These are phyloP conservation scores for Emmonsia crescens DNA, from an alignment of 2,329 filamentous ascomycete species.

Conservation along the genomic window DNA sequence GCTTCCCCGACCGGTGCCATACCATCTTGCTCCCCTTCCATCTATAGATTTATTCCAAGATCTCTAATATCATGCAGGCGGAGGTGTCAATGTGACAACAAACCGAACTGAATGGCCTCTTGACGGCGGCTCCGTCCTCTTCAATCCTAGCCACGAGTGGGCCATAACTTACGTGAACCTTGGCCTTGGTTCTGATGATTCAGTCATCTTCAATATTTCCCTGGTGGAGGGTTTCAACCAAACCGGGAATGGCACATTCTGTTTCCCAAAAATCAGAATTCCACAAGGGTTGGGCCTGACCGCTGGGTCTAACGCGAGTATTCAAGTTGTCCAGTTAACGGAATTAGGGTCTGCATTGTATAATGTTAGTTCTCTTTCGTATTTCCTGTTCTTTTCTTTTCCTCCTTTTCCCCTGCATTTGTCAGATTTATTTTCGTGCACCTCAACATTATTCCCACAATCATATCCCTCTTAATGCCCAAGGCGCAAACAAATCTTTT, in stretches of 20 bases:
- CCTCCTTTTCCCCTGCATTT: background rate
- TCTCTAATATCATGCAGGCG: constrained; percentile 19
- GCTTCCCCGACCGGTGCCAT: background rate
- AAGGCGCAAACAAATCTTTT: background rate
- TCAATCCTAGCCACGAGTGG: constrained; percentile 33
- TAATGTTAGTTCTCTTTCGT: constrained; percentile 31
- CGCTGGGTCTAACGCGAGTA: constrained; percentile 31
- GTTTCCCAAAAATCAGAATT: constrained; percentile 29
- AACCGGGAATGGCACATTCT: constrained; percentile 38
- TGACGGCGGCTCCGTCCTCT: constrained; percentile 32
- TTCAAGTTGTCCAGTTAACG: constrained; percentile 38
- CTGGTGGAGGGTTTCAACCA: constrained; percentile 38
- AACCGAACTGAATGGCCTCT: constrained; percentile 40
- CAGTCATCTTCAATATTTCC: constrained; percentile 36
- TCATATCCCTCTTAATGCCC: background rate
- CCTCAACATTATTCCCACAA: background rate
- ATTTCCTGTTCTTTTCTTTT: background rate
- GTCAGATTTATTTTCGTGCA: background rate
- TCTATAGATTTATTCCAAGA: background rate
- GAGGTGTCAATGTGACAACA: constrained; percentile 29
- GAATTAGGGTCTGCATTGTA: constrained; percentile 34
- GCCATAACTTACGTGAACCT: constrained; percentile 40
- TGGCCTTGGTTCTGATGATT: constrained; percentile 29
- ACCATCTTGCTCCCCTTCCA: background rate
- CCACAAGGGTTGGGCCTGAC: constrained; percentile 20